Evolutionary conservation across 2,329 filamentous ascomycete species (phyloP), one percentile per base, ranked within the genome.

Genomic region (Madurella mycetomatis): DNA sequence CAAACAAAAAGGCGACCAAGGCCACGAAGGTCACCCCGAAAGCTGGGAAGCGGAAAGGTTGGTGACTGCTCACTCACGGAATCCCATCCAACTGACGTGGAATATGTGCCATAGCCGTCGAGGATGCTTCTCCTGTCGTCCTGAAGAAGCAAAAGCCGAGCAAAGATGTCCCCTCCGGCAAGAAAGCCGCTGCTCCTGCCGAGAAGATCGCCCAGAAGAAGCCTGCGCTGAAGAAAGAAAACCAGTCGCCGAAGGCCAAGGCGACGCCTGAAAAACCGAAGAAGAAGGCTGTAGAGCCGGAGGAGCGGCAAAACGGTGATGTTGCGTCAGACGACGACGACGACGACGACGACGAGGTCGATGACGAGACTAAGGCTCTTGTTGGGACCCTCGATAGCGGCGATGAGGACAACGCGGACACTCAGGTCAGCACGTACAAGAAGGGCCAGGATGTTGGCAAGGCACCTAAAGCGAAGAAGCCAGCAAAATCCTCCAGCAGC

Each of bases 391-490:
- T 66, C 54, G 64, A 64, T 57, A 59, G 57, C 55, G 63, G 54
- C 47, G 57, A 63, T 41, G 60, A 64, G 9, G 58, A 61, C 2
- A 59, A 64, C 11, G 16, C 41, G n/a, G 51, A 45, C 31, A 43
- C 52, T 9, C 57, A 56, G 31, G 41, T 58, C 56, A 56, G 60
- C 54, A 64, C 60, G 39, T 66, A 55, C 53, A 67, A 66, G 47
- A 64, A 64, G 61, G 64, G 58, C 16, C 55, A 66, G n/a, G 61
- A 63, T 25, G 64, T 66, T 12, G 67, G 62, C 40, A 76, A 76
- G 65, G 73, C 78, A 39, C 80, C 80, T 51, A 70, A 77, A 58
- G 65, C 74, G 17, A 72, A 77, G 55, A 73, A 75, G 46, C 61
- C 73, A 9, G 65, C 71, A 59, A 74, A 77, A 63, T 58, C 70